phyloP scores from a whole-genome alignment of 2,329 filamentous ascomycete species.

The Aspergillus sp. region DNA sequence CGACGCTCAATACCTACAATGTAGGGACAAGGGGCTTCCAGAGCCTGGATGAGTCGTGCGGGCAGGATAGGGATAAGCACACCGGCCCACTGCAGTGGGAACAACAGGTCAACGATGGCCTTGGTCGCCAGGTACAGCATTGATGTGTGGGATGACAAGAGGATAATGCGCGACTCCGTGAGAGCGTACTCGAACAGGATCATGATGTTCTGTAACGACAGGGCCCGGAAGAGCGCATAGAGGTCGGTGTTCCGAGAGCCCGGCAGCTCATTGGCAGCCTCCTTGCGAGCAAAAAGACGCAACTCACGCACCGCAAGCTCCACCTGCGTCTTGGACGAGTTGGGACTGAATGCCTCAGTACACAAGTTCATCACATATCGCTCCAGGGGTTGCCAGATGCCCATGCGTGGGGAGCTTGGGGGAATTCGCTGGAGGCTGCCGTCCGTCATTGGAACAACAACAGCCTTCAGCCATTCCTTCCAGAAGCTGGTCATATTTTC shows the following conservation, averaged over 20 bases:
- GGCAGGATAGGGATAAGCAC: conserved; percentile 93
- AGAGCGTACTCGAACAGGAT: conserved; percentile 91
- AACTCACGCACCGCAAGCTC: conserved; percentile 88
- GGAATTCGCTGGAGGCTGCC: conserved; percentile 80
- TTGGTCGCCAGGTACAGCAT: conserved; percentile 94
- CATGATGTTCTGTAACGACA: conserved; percentile 90
- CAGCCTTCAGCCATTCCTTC: conserved; percentile 96
- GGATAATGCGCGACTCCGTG: conserved; percentile 91
- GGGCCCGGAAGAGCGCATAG: conserved; percentile 85
- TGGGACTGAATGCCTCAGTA: conserved; percentile 87
- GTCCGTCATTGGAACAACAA: conserved; percentile 94
- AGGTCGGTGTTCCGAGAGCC: conserved; percentile 89
- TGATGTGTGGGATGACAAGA: conserved; percentile 90
- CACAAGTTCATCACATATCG: conserved; percentile 96
- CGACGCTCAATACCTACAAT: conserved; percentile 94
- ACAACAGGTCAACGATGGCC: conserved; percentile 81
- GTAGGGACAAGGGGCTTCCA: conserved; percentile 95
- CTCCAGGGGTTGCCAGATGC: conserved; percentile 94
- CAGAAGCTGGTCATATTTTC: conserved; percentile 83
- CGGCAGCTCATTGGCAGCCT: conserved; percentile 89
- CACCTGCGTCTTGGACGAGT: conserved; percentile 93
- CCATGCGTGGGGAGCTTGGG: conserved; percentile 83
- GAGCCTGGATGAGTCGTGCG: conserved; percentile 79
- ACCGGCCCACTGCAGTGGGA: conserved; percentile 89
- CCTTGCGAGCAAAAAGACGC: conserved; percentile 87